Percentiles rank a stretch among this genome's conserved stretches.
Evolutionary conservation across 495 filamentous ascomycete species (phyloP).

Genomic region (Neurospora sp.): DNA sequence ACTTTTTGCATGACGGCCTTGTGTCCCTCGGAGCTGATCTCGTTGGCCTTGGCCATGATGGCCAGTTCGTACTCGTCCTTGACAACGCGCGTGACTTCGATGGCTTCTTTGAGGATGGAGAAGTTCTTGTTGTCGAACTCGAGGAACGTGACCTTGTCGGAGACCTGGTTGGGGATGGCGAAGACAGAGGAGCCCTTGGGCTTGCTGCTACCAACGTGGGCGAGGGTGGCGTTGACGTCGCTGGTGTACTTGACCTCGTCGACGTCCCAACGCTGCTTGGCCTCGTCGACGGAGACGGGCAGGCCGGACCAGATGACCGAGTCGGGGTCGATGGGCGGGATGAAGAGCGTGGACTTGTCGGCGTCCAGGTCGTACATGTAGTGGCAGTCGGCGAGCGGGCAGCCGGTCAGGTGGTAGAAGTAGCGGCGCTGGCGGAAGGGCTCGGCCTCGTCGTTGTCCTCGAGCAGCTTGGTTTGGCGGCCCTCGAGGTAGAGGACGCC

Average conservation of each 20-base stretch:
- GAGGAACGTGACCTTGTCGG: constrained; percentile 51
- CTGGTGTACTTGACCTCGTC: constrained; percentile 61
- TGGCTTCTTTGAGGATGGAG: constrained; percentile 55
- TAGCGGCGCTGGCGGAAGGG: constrained; percentile 80
- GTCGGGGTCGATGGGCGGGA: constrained; percentile 79
- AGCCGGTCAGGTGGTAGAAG: constrained; percentile 94
- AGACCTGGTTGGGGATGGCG: constrained; percentile 62
- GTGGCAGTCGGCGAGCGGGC: constrained; percentile 68
- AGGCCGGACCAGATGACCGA: constrained; percentile 95
- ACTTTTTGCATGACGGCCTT: constrained; percentile 56
- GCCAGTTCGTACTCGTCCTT: constrained; percentile 84
- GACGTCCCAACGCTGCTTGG: constrained; percentile 67
- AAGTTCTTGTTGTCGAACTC: constrained; percentile 54
- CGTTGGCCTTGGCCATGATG: constrained; percentile 72
- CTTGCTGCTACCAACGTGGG: constrained; percentile 31
- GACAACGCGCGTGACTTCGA: constrained; percentile 66
- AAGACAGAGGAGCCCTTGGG: constrained; percentile 44
- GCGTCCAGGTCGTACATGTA: constrained; percentile 68
- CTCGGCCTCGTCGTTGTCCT: constrained; percentile 72
- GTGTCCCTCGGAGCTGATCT: constrained; percentile 68
- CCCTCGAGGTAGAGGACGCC: constrained; percentile 82
- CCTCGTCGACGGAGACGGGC: constrained; percentile 66
- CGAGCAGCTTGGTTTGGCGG: constrained; percentile 61
- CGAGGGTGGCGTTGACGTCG: constrained; percentile 58
- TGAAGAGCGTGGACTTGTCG: constrained; percentile 74